These are phyloP conservation scores for Sphagnum tenellum DNA, from an alignment of 225 moss, liverwort and hornwort genomes.

Conservation along the genomic window DNA sequence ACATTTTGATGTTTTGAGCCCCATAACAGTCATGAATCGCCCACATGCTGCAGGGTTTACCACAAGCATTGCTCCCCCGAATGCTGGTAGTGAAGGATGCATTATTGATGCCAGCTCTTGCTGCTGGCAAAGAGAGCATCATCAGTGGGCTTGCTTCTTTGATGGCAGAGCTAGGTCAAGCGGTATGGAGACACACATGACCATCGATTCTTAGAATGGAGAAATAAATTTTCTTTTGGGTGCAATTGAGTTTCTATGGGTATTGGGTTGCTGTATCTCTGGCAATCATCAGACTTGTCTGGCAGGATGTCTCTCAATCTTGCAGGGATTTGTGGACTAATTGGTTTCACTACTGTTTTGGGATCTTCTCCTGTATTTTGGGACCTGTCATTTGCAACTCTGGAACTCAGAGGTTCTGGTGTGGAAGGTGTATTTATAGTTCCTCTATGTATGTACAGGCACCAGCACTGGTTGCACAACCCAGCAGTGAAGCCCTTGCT, in stretches of 20 bases:
- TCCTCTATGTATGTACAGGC: conserved; percentile 34
- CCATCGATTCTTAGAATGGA: neutral
- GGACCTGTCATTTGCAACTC: too few species aligned
- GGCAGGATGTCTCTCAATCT: too few species aligned
- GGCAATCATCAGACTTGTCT: too few species aligned
- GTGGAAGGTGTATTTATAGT: too few species aligned
- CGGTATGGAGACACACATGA: conserved; percentile 27
- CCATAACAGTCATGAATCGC: neutral
- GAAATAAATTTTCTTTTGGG: too few species aligned
- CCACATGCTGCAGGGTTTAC: conserved; percentile 48
- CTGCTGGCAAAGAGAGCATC: conserved; percentile 57
- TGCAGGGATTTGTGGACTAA: too few species aligned
- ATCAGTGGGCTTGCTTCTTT: conserved; percentile 75
- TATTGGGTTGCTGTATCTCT: too few species aligned
- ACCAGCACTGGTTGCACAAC: conserved; percentile 77
- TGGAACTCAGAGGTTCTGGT: too few species aligned
- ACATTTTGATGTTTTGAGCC: too few species aligned
- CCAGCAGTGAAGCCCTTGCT: conserved; percentile 68
- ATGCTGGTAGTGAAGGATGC: conserved; percentile 80
- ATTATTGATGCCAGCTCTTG: conserved; percentile 77
- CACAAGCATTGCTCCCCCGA: conserved; percentile 73
- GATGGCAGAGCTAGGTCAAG: conserved; percentile 93
- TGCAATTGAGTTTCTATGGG: too few species aligned
- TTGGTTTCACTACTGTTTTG: too few species aligned
- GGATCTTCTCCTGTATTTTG: too few species aligned